These are phyloP conservation scores for Teunomyces pallodes DNA, from an alignment of 805 yeast genomes.

Conservation along the genomic window DNA sequence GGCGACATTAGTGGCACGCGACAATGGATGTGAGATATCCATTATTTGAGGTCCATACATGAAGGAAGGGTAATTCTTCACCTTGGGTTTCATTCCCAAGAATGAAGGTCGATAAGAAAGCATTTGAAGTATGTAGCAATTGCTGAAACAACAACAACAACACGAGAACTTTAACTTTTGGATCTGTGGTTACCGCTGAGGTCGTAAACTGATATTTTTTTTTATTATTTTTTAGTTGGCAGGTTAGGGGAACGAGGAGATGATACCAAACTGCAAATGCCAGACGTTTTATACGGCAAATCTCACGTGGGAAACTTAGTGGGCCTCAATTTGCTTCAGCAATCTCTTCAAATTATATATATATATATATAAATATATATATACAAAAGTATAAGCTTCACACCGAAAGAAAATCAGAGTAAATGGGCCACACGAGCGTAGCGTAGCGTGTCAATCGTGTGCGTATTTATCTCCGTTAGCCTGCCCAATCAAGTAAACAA, in stretches of 20 bases:
- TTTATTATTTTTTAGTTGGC: background rate
- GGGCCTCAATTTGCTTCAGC: background rate
- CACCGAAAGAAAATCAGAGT: no score
- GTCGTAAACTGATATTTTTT: background rate
- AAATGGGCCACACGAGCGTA: background rate
- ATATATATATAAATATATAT: no score
- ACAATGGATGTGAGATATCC: conserved; percentile 42
- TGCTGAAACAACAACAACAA: background rate
- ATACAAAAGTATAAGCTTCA: no score
- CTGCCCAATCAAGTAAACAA: background rate
- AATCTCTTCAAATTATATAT: no score
- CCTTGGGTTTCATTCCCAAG: conserved; percentile 13
- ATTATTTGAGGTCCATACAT: conserved; percentile 34
- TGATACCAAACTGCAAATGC: background rate
- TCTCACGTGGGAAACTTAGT: background rate
- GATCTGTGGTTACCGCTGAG: conserved; percentile 2
- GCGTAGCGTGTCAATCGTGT: background rate
- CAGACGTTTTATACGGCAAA: background rate
- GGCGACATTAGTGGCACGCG: conserved; percentile 39
- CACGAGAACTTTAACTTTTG: background rate
- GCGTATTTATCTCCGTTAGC: background rate
- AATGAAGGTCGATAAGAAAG: conserved; percentile 20
- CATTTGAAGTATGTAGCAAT: background rate
- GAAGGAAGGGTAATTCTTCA: conserved; percentile 22
- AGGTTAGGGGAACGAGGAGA: background rate